Evolutionary conservation across 352 stramenopile genomes (phyloP), one percentile per base, ranked within the genome.

Genomic region (Phytopythium kandeliae): DNA sequence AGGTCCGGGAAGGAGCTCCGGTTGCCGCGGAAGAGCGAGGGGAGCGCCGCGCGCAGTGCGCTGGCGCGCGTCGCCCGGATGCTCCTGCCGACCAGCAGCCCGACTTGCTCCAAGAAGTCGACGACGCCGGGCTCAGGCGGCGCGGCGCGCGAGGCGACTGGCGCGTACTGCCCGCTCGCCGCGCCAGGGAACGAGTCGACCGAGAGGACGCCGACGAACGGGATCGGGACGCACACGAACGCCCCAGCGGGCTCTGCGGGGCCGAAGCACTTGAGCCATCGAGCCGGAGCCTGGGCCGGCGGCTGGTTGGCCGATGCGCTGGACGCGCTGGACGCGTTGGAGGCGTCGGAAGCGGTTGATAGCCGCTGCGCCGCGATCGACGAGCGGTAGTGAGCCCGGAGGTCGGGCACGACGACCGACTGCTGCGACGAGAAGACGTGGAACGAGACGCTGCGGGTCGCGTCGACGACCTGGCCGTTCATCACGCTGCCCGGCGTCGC

Each of bases 151-250:
- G 19, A 31, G 13, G 31, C 42, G 22, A 51, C 43, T 10, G 55
- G 24, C 9, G 67, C 72, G 55, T 80, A 93, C 12, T 55, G 40
- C 0, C 78, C 78, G 21, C 72, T 58, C 0, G 71, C 67, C 33
- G 74, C 74, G n/a, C 79, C 79, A 3, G 71, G 57, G 25, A 93
- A 89, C 17, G 66, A 72, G 21, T 90, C 79, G 4, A 89, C 71
- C 0, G 66, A 74, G 7, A 92, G 55, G 4, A 91, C 48, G 0
- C 82, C 82, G 0, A 90, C 59, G 33, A 76, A 91, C 35, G 82
- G 79, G 37, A 92, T 85, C 10, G 82, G 77, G 5, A 89, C 67
- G 21, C 71, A 87, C 2, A 89, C 63, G 46, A 85, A 90, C 0
- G 74, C 57, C 4, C 78, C 70, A 1, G 36, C 48, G 12, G 50